Conservation (phyloP, 2,329 filamentous ascomycete species). For the Lecanicillium sp. region DNA sequence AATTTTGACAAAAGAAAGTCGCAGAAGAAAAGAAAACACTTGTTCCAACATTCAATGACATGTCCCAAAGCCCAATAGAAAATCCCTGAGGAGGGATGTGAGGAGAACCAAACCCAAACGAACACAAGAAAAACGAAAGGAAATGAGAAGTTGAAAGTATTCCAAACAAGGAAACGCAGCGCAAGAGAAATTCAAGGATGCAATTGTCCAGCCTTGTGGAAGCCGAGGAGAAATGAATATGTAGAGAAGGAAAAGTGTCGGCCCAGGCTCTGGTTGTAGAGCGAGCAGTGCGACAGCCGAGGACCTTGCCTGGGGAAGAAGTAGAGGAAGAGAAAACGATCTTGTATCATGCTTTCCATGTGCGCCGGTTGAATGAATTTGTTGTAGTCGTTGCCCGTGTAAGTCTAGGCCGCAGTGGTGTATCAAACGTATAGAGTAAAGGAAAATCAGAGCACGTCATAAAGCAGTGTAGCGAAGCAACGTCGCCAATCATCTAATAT, state of each 20-base stretch:
- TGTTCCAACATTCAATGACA: too few species aligned
- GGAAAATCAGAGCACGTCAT: slow-evolving; percentile 3
- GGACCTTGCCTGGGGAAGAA: slow-evolving; percentile 1
- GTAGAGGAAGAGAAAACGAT: slow-evolving; percentile 14
- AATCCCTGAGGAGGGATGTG: too few species aligned
- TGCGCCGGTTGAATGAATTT: slow-evolving; percentile 16
- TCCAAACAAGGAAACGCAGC: too few species aligned
- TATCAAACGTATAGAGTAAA: slow-evolving; percentile 1
- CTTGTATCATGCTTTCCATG: slow-evolving; percentile 14
- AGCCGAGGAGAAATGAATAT: not conserved
- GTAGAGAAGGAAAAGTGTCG: slow-evolving; percentile 4
- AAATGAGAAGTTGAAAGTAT: too few species aligned
- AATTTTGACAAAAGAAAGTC: too few species aligned
- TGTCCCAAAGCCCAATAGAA: too few species aligned
- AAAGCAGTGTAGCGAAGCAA: slow-evolving; percentile 12
- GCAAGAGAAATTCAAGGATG: not conserved
- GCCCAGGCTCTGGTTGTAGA: not conserved
- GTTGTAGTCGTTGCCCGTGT: slow-evolving; percentile 4
- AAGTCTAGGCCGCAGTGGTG: slow-evolving; percentile 4
- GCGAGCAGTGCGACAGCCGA: not conserved
- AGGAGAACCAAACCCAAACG: too few species aligned
- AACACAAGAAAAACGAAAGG: too few species aligned
- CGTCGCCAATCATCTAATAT: slow-evolving; percentile 53
- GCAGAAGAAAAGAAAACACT: not conserved
- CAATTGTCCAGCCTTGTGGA: not conserved